Conservation (phyloP, 495 filamentous ascomycete species). For the Annulohypoxylon stygium region DNA sequence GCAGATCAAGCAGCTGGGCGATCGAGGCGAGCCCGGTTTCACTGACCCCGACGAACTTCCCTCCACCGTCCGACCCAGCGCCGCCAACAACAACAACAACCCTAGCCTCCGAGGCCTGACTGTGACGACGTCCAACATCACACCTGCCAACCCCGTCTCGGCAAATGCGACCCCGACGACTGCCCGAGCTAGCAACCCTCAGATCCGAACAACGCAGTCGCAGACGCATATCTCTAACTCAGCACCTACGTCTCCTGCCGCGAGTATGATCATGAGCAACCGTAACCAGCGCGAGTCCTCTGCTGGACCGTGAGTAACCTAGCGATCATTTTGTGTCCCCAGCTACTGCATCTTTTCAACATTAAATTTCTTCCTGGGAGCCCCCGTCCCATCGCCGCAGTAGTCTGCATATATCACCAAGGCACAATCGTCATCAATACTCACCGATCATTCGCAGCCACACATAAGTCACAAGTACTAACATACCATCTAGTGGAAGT, state of each 20-base stretch:
- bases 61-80: conserved; percentile 76
- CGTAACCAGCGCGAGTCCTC: conserved; percentile 81
- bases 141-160: conserved; percentile 62
- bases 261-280: conserved; percentile 70
- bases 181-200: conserved; percentile 56
- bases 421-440: conserved; percentile 5
- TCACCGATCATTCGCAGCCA: neutral
- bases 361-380: neutral
- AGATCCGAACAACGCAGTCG: conserved; percentile 56
- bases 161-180: conserved; percentile 58
- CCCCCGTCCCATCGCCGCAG: conserved; percentile 1
- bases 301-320: conserved; percentile 66
- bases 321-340: neutral
- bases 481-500: conserved; percentile 49
- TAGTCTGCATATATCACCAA: neutral
- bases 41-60: conserved; percentile 81
- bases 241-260: conserved; percentile 75
- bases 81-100: conserved; percentile 59
- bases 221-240: conserved; percentile 64
- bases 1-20: conserved; percentile 85
- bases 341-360: conserved; percentile 6
- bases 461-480: conserved; percentile 25
- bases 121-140: conserved; percentile 56
- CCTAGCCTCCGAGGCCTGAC: conserved; percentile 44
- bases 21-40: conserved; percentile 78